phyloP scores from a whole-genome alignment of 2,329 filamentous ascomycete genomes.

The Sordariomycetes sp. region DNA sequence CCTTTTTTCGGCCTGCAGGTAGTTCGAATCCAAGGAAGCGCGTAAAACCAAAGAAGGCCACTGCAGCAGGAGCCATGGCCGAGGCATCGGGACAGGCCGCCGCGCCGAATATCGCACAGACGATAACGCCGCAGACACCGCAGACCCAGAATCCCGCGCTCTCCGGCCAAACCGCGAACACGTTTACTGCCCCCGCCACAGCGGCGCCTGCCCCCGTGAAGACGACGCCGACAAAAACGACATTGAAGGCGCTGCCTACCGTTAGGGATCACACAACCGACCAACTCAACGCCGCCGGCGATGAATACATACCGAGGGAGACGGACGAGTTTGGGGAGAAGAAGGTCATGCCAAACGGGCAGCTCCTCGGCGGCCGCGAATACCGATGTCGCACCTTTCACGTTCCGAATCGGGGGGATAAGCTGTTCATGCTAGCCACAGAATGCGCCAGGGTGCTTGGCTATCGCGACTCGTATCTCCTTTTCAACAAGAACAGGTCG shows the following conservation, averaged over 20 bases:
- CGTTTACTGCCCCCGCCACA: conserved; percentile 22
- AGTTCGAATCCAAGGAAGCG: conserved; percentile 43
- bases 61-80: conserved; percentile 36
- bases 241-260: conserved; percentile 88
- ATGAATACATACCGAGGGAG: conserved; percentile 92
- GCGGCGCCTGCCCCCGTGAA: conserved; percentile 55
- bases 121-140: conserved; percentile 40
- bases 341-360: conserved; percentile 79
- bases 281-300: conserved; percentile 76
- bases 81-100: conserved; percentile 47
- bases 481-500: conserved; percentile 98
- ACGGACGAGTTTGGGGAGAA: conserved; percentile 88
- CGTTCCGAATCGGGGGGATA: conserved; percentile 81
- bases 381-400: conserved; percentile 92
- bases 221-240: conserved; percentile 68
- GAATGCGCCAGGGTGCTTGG: conserved; percentile 90
- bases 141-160: conserved; percentile 37
- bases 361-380: conserved; percentile 70
- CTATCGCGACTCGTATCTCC: conserved; percentile 92
- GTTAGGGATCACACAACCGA: conserved; percentile 96
- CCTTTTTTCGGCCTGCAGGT: conserved; percentile 23
- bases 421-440: conserved; percentile 97
- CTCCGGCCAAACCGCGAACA: conserved; percentile 28
- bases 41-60: conserved; percentile 52
- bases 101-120: conserved; percentile 17